These are phyloP conservation scores for Pholiota conissans DNA, from an alignment of 768 basidiomycete genomes.

Conservation along the genomic window DNA sequence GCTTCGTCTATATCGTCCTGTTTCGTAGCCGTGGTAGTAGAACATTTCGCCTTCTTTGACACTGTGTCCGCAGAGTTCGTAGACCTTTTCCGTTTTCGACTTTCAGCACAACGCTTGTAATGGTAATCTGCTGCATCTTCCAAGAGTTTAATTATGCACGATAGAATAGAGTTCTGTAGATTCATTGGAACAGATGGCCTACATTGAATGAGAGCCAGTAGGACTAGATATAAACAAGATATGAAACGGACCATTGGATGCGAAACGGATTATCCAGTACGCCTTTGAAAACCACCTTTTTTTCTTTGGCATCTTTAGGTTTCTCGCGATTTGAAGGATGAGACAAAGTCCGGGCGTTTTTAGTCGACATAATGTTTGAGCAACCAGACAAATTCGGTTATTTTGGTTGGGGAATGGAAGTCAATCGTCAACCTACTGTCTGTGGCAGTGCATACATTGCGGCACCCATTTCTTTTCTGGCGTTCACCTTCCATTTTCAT, in stretches of 20 bases:
- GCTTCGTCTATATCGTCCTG: neutral
- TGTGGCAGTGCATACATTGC: too few relatives aligned
- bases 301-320: slow-evolving; percentile 44
- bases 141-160: slow-evolving; percentile 48
- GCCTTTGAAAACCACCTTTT: slow-evolving; percentile 66
- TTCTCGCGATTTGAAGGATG: slow-evolving; percentile 67
- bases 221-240: slow-evolving; percentile 6
- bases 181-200: slow-evolving; percentile 68
- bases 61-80: slow-evolving; percentile 10
- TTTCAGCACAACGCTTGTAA: slow-evolving; percentile 26
- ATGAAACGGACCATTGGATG: slow-evolving; percentile 55
- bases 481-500: neutral
- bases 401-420: neutral
- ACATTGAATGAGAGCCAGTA: slow-evolving; percentile 5
- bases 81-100: slow-evolving; percentile 40
- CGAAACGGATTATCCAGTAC: slow-evolving; percentile 74
- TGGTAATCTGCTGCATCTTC: slow-evolving; percentile 50
- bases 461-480: neutral
- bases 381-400: neutral
- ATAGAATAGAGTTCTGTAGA: slow-evolving; percentile 61
- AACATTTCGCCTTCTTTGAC: slow-evolving; percentile 21
- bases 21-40: neutral
- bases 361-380: slow-evolving; percentile 50
- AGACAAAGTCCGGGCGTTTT: slow-evolving; percentile 50
- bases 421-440: too few relatives aligned